Evolutionary conservation across 352 stramenopile species (phyloP), one percentile per base, ranked within the genome.

Genomic region (Globisporangium radiosum): DNA sequence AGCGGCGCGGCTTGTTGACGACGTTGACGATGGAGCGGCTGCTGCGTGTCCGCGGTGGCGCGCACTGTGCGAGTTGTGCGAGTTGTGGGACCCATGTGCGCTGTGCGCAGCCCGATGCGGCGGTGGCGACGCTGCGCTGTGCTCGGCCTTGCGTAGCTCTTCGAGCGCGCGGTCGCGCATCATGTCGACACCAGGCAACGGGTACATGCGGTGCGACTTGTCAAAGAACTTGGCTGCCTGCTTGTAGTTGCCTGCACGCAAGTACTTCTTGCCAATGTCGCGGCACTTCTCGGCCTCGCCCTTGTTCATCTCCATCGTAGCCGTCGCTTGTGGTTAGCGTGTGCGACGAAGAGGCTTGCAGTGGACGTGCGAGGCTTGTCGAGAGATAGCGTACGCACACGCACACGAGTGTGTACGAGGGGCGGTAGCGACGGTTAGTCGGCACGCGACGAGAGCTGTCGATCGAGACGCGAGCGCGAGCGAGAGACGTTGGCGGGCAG

Each of bases 191-290:
- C 87, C 90, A 2, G 90, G 75, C 50, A 97, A 64, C 37, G 87
- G 87, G 61, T 86, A 97, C 70, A 97, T 85, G 50, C 84, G 87
- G 48, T 94, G 73, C 17, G 87, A 96, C 69, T 97, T 97, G 43
- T 97, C 85, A 56, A 97, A 96, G 66, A 95, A 97, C 73, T 95
- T 96, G 55, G 93, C 72, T n/a, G 90, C 88, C 62, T 96, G 88
- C 56, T 74, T 71, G 69, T 76, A 95, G 61, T 92, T 90, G 47
- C 87, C 81, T n/a, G 87, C 66, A 65, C 83, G 83, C 58, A 97
- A 51, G 54, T 91, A 81, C 63, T 85, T 89, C 70, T 96, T 95
- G 60, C 72, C 90, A 47, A 97, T 85, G 36, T 97, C 88, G 60
- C 88, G 82, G 75, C 88, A 96, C 65, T 95, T 95, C 75, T 97